A percentile compares a stretch with the other conserved stretches of the same genome.
Conservation (phyloP, 1,284 basidiomycete genomes). For the Puccinia coronata region DNA sequence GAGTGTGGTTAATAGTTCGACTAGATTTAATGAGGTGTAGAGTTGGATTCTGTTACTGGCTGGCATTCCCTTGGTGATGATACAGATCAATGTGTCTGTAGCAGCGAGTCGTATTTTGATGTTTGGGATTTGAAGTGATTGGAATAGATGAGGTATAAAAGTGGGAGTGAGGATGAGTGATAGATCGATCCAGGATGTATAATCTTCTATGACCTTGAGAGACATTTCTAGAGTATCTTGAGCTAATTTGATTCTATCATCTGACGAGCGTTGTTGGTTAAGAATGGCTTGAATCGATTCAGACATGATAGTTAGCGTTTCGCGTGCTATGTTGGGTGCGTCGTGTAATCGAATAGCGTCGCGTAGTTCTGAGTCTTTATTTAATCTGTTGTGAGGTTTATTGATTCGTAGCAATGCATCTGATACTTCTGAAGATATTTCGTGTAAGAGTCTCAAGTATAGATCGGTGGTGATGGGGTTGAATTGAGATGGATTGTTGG, state of each 20-base stretch:
- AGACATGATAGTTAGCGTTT: slow-evolving; percentile 78
- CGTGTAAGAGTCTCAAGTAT: slow-evolving; percentile 81
- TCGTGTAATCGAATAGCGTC: slow-evolving; percentile 84
- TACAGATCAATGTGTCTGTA: slow-evolving; percentile 74
- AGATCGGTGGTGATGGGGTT: slow-evolving; percentile 80
- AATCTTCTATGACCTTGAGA: slow-evolving; percentile 85
- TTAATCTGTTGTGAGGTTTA: slow-evolving; percentile 67
- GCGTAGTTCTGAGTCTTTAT: slow-evolving; percentile 76
- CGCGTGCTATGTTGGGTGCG: slow-evolving; percentile 81
- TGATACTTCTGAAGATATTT: slow-evolving; percentile 87
- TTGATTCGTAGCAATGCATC: slow-evolving; percentile 81
- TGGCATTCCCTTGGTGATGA: slow-evolving; percentile 89
- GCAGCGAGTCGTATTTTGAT: slow-evolving; percentile 79
- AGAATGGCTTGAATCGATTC: slow-evolving; percentile 64
- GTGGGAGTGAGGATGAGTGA: slow-evolving; percentile 88
- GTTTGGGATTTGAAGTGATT: slow-evolving; percentile 67
- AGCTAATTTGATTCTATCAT: slow-evolving; percentile 51
- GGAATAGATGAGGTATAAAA: slow-evolving; percentile 82
- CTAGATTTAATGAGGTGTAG: slow-evolving; percentile 82
- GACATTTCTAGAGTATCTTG: slow-evolving; percentile 84
- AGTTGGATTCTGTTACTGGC: slow-evolving; percentile 87
- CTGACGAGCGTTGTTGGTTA: no score
- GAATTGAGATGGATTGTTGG: slow-evolving; percentile 62
- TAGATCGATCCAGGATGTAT: slow-evolving; percentile 98
- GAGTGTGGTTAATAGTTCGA: slow-evolving; percentile 75